Evolutionary conservation across 202 grass and related monocot species (phyloP), one percentile per base, ranked within the genome.

Genomic region (Panicum virgatum): DNA sequence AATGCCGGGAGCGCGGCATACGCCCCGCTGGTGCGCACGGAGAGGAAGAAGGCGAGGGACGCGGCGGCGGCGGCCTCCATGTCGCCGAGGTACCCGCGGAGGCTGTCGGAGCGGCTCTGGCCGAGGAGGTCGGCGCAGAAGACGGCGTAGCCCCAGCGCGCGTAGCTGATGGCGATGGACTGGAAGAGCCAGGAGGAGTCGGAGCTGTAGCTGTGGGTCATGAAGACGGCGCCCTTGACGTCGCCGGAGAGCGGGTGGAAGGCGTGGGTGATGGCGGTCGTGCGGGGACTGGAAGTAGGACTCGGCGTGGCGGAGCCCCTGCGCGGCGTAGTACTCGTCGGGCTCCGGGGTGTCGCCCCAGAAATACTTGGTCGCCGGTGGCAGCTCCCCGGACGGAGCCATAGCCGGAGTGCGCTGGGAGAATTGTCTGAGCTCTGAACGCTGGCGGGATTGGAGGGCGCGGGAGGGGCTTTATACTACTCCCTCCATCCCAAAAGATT

Each of bases 101-200:
- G 7, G n/a, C 92, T 89, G 7, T 94, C 92, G 20, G 89, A 94
- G 51, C 86, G 68, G 61, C 92, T 89, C 56, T 94, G 92, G 25
- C 92, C 92, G 38, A 94, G 80, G 50, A 94, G 83, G 62, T 91
- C 92, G 23, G 89, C 92, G 73, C 89, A 89, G 78, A 89, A 94
- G 58, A 86, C 86, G 25, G 89, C 80, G 79, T 94, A 94, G 3
- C 89, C 92, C 92, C 92, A 94, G 4, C 2, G 80, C 18, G 89
- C 83, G 65, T 85, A 94, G 72, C n/a, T n/a, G 65, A 94, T 91
- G 34, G 89, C 86, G 7, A 88, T 68, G 73, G 67, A 77, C 83
- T 94, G 92, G 75, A 94, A 94, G 37, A 91, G 62, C 92, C 92
- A 94, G n/a, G 89, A 82, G 18, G 92, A 32, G 81, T 94, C 92